Evolutionary conservation across 768 basidiomycete genomes (phyloP).

Genomic region (Boletus rubescentipes): DNA sequence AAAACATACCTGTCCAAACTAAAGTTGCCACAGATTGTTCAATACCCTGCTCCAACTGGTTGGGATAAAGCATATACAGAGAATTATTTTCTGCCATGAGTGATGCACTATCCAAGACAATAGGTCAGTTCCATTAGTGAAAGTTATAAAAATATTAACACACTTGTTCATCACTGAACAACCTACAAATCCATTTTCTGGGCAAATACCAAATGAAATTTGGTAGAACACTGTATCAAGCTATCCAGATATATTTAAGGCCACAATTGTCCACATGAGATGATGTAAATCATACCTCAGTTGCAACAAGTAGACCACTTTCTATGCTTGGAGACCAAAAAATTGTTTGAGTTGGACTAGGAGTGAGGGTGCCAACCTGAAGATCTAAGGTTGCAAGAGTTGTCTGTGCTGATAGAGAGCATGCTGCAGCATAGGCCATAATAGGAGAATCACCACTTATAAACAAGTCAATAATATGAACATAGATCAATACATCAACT

Average conservation of each 20-base stretch:
- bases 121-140: no score
- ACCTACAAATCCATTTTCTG: neutral
- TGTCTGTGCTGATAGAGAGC: neutral
- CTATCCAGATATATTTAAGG: neutral
- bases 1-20: constrained; percentile 17
- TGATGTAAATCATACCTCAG: no score
- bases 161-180: neutral
- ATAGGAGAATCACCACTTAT: neutral
- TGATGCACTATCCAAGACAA: neutral
- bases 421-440: constrained; percentile 6
- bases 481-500: no score
- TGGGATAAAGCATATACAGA: neutral
- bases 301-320: no score
- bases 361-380: neutral
- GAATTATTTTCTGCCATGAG: neutral
- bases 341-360: neutral
- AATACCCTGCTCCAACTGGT: constrained; percentile 2
- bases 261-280: no score
- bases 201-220: neutral
- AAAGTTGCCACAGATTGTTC: neutral
- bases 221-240: no score
- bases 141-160: neutral
- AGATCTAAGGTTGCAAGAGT: neutral
- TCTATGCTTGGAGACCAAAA: neutral
- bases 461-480: neutral